Conservation (phyloP, 2,329 filamentous ascomycete genomes). For the Cytospora paraplurivora region DNA sequence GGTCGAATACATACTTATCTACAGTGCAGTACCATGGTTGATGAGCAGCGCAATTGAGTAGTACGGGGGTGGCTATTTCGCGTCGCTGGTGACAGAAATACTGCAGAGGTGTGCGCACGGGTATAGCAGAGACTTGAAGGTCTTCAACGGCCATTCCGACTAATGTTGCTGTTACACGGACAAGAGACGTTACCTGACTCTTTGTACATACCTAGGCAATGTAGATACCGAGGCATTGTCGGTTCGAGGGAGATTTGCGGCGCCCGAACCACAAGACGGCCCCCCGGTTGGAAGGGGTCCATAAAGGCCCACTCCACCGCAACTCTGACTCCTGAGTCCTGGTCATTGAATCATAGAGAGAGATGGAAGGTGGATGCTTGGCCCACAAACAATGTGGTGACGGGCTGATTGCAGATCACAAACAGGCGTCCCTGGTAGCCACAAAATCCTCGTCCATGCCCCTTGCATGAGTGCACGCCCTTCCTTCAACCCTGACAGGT, state of each 20-base stretch:
- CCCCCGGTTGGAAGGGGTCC: background rate
- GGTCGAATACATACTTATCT: background rate
- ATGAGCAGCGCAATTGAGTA: too few species aligned
- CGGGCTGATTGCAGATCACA: background rate
- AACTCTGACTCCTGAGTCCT: background rate
- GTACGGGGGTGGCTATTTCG: too few species aligned
- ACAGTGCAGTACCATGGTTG: too few species aligned
- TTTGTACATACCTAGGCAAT: too few species aligned
- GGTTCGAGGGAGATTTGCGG: background rate
- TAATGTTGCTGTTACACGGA: background rate
- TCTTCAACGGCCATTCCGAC: background rate
- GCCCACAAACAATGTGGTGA: background rate
- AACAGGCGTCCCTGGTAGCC: background rate
- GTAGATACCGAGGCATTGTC: background rate
- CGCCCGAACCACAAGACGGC: background rate
- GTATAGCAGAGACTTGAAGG: background rate
- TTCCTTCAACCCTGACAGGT: background rate
- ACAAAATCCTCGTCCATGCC: background rate
- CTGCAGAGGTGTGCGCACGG: background rate
- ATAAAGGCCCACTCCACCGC: background rate
- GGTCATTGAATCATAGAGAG: background rate
- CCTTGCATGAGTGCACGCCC: slow-evolving; percentile 1
- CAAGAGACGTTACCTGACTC: background rate
- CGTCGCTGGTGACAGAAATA: too few species aligned
- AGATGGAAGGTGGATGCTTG: background rate